These are phyloP conservation scores for Myrmaecium sp. DNA, from an alignment of 2,329 filamentous ascomycete species.

Conservation along the genomic window DNA sequence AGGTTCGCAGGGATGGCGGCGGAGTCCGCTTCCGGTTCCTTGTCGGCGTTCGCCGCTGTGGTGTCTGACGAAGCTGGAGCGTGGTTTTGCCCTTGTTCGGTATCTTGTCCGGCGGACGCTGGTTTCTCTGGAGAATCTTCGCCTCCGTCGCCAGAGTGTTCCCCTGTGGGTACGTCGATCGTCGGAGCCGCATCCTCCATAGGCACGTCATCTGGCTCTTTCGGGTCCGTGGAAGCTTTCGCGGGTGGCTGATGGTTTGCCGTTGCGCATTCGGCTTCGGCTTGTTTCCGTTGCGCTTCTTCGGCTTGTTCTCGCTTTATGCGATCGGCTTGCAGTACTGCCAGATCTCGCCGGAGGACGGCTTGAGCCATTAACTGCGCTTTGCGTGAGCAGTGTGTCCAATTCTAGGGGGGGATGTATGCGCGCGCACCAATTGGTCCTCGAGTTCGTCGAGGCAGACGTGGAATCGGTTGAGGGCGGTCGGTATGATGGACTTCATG, in stretches of 20 bases:
- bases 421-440: constrained; percentile 22
- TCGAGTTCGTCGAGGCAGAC: constrained; percentile 35
- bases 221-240: constrained; percentile 8
- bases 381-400: constrained; percentile 1
- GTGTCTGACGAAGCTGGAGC: constrained; percentile 9
- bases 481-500: constrained; percentile 23
- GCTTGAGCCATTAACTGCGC: constrained; percentile 13
- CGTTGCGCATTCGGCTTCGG: constrained; percentile 1
- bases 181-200: constrained; percentile 1
- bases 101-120: neutral
- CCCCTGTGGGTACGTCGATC: constrained; percentile 1
- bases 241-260: constrained; percentile 10
- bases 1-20: constrained; percentile 3
- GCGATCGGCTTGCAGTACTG: constrained; percentile 17
- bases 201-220: neutral
- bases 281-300: constrained; percentile 6
- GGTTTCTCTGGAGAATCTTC: neutral
- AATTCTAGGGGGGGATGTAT: neutral
- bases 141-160: constrained; percentile 4
- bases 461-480: constrained; percentile 27
- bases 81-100: constrained; percentile 3
- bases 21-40: constrained; percentile 1
- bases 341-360: constrained; percentile 19
- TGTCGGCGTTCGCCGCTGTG: constrained; percentile 4
- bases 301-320: constrained; percentile 17